phyloP scores from a whole-genome alignment of 2,329 filamentous ascomycete genomes.

The Pseudonectria buxi region DNA sequence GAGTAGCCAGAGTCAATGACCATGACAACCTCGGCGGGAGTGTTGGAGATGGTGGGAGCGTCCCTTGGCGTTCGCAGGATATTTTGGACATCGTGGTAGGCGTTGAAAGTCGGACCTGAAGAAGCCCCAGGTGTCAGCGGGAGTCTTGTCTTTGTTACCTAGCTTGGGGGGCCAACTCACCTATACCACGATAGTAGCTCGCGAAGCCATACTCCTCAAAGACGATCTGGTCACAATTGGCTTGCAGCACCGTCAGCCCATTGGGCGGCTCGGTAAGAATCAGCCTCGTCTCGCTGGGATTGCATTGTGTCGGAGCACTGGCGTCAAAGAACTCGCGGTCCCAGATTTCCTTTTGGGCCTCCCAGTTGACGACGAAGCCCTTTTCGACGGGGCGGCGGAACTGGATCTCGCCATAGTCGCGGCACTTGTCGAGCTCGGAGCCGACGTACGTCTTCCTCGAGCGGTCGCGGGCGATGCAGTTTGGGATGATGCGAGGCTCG shows the following conservation, averaged over 20 bases:
- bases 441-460: slow-evolving; percentile 73
- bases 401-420: slow-evolving; percentile 80
- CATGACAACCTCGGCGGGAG: slow-evolving; percentile 73
- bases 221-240: slow-evolving; percentile 90
- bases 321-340: slow-evolving; percentile 76
- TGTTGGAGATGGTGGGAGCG: slow-evolving; percentile 30
- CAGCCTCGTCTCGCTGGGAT: slow-evolving; percentile 75
- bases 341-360: slow-evolving; percentile 93
- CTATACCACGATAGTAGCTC: slow-evolving; percentile 71
- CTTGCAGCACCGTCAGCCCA: slow-evolving; percentile 70
- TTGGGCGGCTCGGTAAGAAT: slow-evolving; percentile 83
- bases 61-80: slow-evolving; percentile 57
- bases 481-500: slow-evolving; percentile 69
- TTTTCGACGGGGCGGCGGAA: slow-evolving; percentile 90
- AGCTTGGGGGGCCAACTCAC: slow-evolving; percentile 32
- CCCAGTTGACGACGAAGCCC: slow-evolving; percentile 94
- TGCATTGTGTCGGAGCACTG: slow-evolving; percentile 59
- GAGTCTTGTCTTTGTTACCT: too few relatives aligned
- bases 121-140: too few relatives aligned
- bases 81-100: slow-evolving; percentile 70
- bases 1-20: slow-evolving; percentile 90
- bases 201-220: slow-evolving; percentile 97
- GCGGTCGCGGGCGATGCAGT: slow-evolving; percentile 80
- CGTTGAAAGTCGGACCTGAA: slow-evolving; percentile 66
- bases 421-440: slow-evolving; percentile 69